Conservation (phyloP, 208 protist species). For the Leishmania amazonensis region DNA sequence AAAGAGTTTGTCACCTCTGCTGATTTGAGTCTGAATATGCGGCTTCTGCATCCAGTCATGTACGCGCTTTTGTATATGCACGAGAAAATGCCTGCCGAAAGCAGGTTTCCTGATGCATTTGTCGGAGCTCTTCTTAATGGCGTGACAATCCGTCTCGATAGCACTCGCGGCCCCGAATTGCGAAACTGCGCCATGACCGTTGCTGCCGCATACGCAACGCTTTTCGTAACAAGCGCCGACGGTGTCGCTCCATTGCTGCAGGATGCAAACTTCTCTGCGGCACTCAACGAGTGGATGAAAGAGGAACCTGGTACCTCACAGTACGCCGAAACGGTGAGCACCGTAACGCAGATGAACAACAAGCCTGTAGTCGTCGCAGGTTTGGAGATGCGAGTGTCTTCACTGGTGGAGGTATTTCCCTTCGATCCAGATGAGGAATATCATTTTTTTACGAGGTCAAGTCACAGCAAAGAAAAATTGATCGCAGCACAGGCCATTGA, state of each 20-base stretch:
- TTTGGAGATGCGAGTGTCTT: background rate
- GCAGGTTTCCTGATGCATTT: slow-evolving; percentile 32
- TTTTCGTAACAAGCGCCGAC: slow-evolving; percentile 38
- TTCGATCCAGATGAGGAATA: slow-evolving; percentile 32
- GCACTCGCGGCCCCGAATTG: slow-evolving; percentile 30
- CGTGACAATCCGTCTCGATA: slow-evolving; percentile 47
- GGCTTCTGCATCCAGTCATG: slow-evolving; percentile 55
- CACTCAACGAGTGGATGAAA: slow-evolving; percentile 33
- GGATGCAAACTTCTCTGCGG: slow-evolving; percentile 28
- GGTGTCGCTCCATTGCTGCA: slow-evolving; percentile 26
- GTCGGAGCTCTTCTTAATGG: slow-evolving; percentile 48
- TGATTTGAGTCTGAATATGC: slow-evolving; percentile 38
- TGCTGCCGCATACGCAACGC: slow-evolving; percentile 39
- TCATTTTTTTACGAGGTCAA: slow-evolving; percentile 15
- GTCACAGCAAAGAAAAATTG: background rate
- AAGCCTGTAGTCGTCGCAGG: background rate
- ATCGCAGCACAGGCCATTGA: background rate
- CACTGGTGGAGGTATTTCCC: slow-evolving; percentile 11
- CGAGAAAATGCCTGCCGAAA: slow-evolving; percentile 5
- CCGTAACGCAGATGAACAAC: background rate
- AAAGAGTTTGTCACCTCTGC: slow-evolving; percentile 43
- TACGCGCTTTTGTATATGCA: slow-evolving; percentile 54
- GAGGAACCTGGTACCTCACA: slow-evolving; percentile 17
- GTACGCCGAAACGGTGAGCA: background rate
- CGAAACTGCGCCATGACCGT: slow-evolving; percentile 32